Conservation (phyloP, 1,139 yeast genomes). For the Pichia sp. region DNA sequence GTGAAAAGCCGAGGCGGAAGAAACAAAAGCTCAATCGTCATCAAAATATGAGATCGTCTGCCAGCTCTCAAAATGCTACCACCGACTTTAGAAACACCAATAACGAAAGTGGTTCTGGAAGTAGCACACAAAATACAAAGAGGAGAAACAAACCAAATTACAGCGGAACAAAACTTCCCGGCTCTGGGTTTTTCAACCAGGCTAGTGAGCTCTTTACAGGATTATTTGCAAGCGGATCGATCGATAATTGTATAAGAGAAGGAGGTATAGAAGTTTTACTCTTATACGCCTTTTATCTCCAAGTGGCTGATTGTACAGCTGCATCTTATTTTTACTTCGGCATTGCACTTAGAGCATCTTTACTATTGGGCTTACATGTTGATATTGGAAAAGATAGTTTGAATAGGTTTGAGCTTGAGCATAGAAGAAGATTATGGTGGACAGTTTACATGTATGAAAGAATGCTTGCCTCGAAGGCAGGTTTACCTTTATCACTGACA, state of each 20-base stretch:
- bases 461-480: constrained; percentile 82
- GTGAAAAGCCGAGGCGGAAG: constrained; percentile 25
- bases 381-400: constrained; percentile 68
- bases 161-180: constrained; percentile 50
- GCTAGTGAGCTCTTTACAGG: constrained; percentile 75
- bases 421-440: constrained; percentile 85
- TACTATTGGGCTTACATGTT: constrained; percentile 78
- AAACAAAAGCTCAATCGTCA: constrained; percentile 21
- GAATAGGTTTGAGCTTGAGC: constrained; percentile 68
- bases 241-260: constrained; percentile 70
- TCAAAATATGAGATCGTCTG: not conserved
- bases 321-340: constrained; percentile 82
- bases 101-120: not conserved
- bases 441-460: constrained; percentile 86
- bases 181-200: constrained; percentile 70
- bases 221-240: constrained; percentile 72
- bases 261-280: constrained; percentile 81
- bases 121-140: not conserved
- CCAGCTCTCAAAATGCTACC: not conserved
- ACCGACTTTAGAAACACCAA: not conserved
- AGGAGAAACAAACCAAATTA: constrained; percentile 2
- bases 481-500: constrained; percentile 71
- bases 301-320: constrained; percentile 80
- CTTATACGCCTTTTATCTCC: constrained; percentile 74
- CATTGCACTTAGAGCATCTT: constrained; percentile 67